phyloP scores from a whole-genome alignment of 257 asterid species.

The Ballota nigra region DNA sequence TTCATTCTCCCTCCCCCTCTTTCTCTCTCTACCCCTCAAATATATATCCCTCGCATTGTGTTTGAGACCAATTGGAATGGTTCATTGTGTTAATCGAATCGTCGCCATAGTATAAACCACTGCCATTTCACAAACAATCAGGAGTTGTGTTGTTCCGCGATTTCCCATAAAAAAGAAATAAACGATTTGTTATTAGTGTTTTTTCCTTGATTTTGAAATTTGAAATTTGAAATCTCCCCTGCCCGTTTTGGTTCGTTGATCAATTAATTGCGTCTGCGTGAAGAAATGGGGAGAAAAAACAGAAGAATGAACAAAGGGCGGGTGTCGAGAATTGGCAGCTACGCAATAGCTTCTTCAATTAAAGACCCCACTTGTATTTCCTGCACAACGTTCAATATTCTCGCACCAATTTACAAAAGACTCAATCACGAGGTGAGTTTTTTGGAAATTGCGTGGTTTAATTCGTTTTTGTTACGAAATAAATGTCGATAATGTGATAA shows the following conservation, averaged over 20 bases:
- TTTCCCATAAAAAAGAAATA: too few species aligned
- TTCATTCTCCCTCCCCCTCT: neutral
- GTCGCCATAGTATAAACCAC: constrained; percentile 23
- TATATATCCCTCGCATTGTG: constrained; percentile 2
- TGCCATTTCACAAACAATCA: constrained; percentile 4
- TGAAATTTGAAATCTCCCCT: neutral
- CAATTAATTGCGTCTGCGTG: neutral
- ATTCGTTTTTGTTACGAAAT: neutral
- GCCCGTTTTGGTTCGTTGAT: neutral
- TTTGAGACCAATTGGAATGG: constrained; percentile 5
- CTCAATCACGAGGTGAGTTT: constrained; percentile 61
- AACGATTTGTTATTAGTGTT: too few species aligned
- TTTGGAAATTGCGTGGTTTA: neutral
- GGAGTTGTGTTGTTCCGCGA: neutral
- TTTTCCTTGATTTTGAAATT: neutral
- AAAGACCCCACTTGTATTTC: constrained; percentile 80
- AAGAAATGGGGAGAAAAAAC: constrained; percentile 59
- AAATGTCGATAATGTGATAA: neutral
- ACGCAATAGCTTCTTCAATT: constrained; percentile 78
- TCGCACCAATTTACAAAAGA: constrained; percentile 95
- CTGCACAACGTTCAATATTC: constrained; percentile 95
- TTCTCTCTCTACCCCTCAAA: too few species aligned
- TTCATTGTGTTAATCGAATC: constrained; percentile 30
- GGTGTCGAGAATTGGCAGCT: constrained; percentile 75
- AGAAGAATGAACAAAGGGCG: constrained; percentile 43